phyloP scores from a whole-genome alignment of 179 eudicot species.

The Pouteria campechiana region DNA sequence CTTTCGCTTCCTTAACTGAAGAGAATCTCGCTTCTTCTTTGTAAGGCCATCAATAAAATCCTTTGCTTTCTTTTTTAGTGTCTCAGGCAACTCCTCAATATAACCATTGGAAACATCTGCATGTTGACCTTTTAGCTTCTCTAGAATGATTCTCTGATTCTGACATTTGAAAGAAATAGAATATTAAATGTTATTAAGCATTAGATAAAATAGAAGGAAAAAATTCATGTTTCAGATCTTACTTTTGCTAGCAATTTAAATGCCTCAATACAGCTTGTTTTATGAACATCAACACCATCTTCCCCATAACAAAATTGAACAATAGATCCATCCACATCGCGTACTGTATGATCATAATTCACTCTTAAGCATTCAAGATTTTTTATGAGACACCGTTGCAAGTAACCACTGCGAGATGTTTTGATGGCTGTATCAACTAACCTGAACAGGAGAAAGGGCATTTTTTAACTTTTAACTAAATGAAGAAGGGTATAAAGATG shows the following conservation, averaged over 20 bases:
- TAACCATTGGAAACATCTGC: constrained; percentile 37
- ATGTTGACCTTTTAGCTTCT: constrained; percentile 39
- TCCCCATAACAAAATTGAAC: constrained; percentile 92
- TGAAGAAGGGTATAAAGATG: too few relatives aligned
- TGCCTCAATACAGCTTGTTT: constrained; percentile 74
- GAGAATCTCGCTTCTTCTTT: constrained; percentile 8
- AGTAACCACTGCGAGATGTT: constrained; percentile 99
- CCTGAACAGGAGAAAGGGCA: constrained; percentile 32
- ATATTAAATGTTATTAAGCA: background rate
- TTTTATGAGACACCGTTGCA: constrained; percentile 87
- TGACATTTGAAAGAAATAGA: constrained; percentile 12
- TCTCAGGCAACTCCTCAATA: constrained; percentile 52
- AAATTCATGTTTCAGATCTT: too few relatives aligned
- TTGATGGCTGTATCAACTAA: constrained; percentile 97
- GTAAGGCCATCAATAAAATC: constrained; percentile 14
- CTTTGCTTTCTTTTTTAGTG: constrained; percentile 42
- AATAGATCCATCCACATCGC: constrained; percentile 97
- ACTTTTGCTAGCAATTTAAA: constrained; percentile 74
- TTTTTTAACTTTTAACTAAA: too few relatives aligned
- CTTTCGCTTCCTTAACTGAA: constrained; percentile 15
- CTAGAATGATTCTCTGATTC: constrained; percentile 58
- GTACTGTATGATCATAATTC: constrained; percentile 88
- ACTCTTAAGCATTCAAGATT: constrained; percentile 88
- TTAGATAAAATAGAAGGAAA: background rate
- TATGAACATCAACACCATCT: constrained; percentile 93